Evolutionary conservation across 352 stramenopile species (phyloP), one percentile per base, ranked within the genome.

Genomic region (Pythium rishiriense): DNA sequence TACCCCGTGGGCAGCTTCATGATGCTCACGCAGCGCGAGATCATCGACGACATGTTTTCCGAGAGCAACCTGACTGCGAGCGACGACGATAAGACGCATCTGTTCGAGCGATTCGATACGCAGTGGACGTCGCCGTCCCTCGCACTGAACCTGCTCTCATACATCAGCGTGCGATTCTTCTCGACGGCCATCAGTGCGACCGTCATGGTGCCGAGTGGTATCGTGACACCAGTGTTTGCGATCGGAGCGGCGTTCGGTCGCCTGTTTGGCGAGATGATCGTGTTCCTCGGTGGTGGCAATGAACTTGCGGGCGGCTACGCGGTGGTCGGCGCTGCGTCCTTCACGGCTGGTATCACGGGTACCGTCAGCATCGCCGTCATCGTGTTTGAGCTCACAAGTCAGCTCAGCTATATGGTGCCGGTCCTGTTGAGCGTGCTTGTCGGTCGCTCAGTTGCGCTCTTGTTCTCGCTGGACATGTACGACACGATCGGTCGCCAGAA

Each of bases 201-300:
- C 0, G 79, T 97, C 24, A 90, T 93, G 46, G 79, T 98, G 4
- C 91, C 92, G 4, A 90, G 88, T 24, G 93, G 93, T 7, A 83
- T 98, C 31, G 94, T 98, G 47, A 97, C 89, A 21, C 93, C 93
- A 0, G 78, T 97, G 22, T 98, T 98, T 63, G 78, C 92, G 4
- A 81, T 96, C 29, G 93, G 93, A n/a, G 87, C 87, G 4, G 82
- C 78, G 3, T 66, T 98, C 19, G 93, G 93, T 4, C 80, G 93
- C 9, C 71, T 98, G 12, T 94, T 97, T 78, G 93, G 93, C 29
- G 91, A 98, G 63, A 69, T 90, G 42, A 72, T 93, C 1, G 73
- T 89, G 43, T 72, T 84, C 21, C 48, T 88, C 1, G 80, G 79
- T 14, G 69, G 79, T 2, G 73, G 75, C n/a, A 66, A 74, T 31